A percentile compares a stretch with the other conserved stretches of the same genome.
These are phyloP conservation scores for Marvania coccoides DNA, from an alignment of 139 green algal genomes.

Conservation along the genomic window DNA sequence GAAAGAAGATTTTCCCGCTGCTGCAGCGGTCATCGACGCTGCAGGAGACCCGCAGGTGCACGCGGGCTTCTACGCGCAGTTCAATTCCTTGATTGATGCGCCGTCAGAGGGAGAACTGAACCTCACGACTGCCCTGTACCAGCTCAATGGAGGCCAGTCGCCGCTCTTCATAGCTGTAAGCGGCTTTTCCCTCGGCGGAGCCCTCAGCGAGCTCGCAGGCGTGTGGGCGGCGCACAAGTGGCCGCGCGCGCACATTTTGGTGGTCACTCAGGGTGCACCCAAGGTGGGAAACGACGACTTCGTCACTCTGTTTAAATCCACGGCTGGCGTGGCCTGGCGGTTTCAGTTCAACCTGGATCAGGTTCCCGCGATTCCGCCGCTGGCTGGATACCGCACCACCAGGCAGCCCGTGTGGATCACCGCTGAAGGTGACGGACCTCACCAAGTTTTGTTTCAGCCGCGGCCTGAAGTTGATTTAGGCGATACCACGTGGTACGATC, in stretches of 20 bases:
- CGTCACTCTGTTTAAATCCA: neutral
- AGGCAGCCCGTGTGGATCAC: neutral
- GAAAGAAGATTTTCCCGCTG: neutral
- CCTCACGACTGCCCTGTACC: slow-evolving; percentile 9
- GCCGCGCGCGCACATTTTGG: neutral
- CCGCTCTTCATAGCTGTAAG: neutral
- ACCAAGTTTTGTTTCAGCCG: neutral
- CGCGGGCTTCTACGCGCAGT: slow-evolving; percentile 11
- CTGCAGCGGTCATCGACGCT: neutral
- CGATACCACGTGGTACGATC: neutral
- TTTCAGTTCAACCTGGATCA: neutral
- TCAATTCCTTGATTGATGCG: neutral
- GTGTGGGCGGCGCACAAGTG: slow-evolving; percentile 10
- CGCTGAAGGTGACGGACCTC: neutral
- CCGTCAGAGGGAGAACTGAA: neutral
- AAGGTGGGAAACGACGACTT: neutral
- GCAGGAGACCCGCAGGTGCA: slow-evolving; percentile 4
- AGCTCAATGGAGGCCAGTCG: neutral
- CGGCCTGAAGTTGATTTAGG: neutral
- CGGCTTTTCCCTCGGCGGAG: slow-evolving; percentile 6
- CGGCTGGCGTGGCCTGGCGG: neutral
- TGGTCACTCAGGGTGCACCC: slow-evolving; percentile 1
- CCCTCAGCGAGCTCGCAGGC: neutral
- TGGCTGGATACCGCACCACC: neutral
- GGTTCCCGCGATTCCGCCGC: neutral